phyloP scores from a whole-genome alignment of 495 filamentous ascomycete species.

The Emericellopsis terricola region DNA sequence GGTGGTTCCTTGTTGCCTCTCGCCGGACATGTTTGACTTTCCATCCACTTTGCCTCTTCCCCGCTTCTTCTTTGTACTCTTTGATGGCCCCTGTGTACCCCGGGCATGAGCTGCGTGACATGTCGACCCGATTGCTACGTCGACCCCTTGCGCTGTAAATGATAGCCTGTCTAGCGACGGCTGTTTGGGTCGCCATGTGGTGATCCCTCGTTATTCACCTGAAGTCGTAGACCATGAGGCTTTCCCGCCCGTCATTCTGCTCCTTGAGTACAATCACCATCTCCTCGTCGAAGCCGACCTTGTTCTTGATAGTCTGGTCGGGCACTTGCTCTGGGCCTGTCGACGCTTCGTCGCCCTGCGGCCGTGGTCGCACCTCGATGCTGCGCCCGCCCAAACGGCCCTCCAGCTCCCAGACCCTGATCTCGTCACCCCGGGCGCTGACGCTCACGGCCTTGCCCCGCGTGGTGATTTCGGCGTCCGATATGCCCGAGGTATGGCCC shows the following conservation, averaged over 20 bases:
- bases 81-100: too few relatives aligned
- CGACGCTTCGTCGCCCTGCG: conserved; percentile 8
- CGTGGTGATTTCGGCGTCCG: conserved; percentile 67
- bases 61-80: too few relatives aligned
- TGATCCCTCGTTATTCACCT: conserved; percentile 22
- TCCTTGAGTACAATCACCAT: conserved; percentile 75
- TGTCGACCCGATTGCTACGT: too few relatives aligned
- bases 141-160: too few relatives aligned
- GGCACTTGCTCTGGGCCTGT: conserved; percentile 2
- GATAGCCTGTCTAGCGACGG: too few relatives aligned
- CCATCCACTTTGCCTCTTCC: too few relatives aligned
- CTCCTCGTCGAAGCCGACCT: conserved; percentile 87
- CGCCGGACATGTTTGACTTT: too few relatives aligned
- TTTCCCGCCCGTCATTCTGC: conserved; percentile 42
- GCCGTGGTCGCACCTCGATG: conserved; percentile 24
- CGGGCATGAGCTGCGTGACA: too few relatives aligned
- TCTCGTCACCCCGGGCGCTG: conserved; percentile 62
- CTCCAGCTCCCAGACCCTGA: conserved; percentile 91
- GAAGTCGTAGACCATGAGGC: conserved; percentile 85
- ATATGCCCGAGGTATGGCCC: conserved; percentile 89
- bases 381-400: conserved; percentile 33
- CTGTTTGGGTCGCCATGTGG: too few relatives aligned
- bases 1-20: too few relatives aligned
- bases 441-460: conserved; percentile 86
- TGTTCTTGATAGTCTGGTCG: conserved; percentile 24